Conservation (phyloP, 2,329 filamentous ascomycete genomes). For the Alternaria dauci region DNA sequence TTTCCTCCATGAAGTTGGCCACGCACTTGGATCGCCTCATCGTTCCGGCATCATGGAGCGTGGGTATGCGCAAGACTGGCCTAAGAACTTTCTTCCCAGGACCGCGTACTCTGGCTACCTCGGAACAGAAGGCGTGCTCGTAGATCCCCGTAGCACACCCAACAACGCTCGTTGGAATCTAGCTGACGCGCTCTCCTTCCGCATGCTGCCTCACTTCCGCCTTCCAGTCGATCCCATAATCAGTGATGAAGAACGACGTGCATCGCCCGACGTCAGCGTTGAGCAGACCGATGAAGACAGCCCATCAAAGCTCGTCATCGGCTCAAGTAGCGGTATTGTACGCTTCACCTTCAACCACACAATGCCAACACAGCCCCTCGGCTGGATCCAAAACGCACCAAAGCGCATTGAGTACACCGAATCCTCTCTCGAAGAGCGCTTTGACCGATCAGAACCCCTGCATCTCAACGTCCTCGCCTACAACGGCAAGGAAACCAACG, state of each 20-base stretch:
- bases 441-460: constrained; percentile 41
- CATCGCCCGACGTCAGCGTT: constrained; percentile 8
- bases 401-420: constrained; percentile 27
- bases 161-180: constrained; percentile 46
- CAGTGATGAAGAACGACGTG: constrained; percentile 18
- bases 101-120: constrained; percentile 23
- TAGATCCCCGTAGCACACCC: constrained; percentile 18
- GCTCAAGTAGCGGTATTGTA: constrained; percentile 37
- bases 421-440: constrained; percentile 44
- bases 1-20: constrained; percentile 50
- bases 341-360: constrained; percentile 39
- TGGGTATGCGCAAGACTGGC: constrained; percentile 46
- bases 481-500: constrained; percentile 52
- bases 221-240: constrained; percentile 33
- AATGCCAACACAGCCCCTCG: constrained; percentile 24
- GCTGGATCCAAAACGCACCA: constrained; percentile 19
- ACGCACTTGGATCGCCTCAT: constrained; percentile 49
- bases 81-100: constrained; percentile 52
- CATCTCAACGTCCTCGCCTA: constrained; percentile 47
- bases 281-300: constrained; percentile 28
- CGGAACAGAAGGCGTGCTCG: constrained; percentile 2
- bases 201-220: constrained; percentile 38
- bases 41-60: constrained; percentile 47
- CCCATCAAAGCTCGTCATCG: constrained; percentile 26
- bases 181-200: constrained; percentile 41